A percentile compares a stretch with the other conserved stretches of the same genome.
Evolutionary conservation across 768 basidiomycete species (phyloP).

Genomic region (Amyloporia xantha): DNA sequence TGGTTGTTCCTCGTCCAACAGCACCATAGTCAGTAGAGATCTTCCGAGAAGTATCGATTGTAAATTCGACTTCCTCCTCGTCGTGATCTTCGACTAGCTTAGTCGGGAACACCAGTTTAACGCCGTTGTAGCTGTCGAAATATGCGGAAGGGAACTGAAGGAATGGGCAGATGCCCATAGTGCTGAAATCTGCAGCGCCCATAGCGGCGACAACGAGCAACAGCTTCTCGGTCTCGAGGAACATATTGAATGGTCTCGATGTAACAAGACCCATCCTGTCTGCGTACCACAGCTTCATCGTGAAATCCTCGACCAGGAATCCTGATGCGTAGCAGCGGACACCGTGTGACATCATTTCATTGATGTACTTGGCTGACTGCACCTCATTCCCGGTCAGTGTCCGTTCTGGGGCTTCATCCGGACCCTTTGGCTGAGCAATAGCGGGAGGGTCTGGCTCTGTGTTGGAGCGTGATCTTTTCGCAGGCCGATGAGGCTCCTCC

Average conservation of each 20-base stretch:
- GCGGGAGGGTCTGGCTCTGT: too few relatives aligned
- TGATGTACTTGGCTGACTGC: background rate
- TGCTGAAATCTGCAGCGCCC: background rate
- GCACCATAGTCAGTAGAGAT: background rate
- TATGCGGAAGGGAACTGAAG: background rate
- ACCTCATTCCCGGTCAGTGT: too few relatives aligned
- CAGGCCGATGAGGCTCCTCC: background rate
- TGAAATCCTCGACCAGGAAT: background rate
- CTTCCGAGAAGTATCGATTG: background rate
- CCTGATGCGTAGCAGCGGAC: background rate
- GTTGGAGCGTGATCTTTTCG: background rate
- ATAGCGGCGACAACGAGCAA: constrained; percentile 2
- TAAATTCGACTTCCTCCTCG: background rate
- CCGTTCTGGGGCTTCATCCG: too few relatives aligned
- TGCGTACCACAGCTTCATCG: constrained; percentile 5
- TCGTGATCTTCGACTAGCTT: background rate
- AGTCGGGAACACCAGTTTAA: background rate
- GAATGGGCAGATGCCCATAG: constrained; percentile 4
- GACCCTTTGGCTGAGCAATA: too few relatives aligned
- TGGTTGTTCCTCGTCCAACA: constrained; percentile 1
- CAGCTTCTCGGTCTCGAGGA: background rate
- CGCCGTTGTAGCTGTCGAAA: background rate
- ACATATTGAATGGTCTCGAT: background rate
- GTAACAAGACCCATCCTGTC: constrained; percentile 5
- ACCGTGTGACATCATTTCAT: background rate